Evolutionary conservation across 2,329 filamentous ascomycete species (phyloP).

Genomic region (Fusarium sulawesiense): DNA sequence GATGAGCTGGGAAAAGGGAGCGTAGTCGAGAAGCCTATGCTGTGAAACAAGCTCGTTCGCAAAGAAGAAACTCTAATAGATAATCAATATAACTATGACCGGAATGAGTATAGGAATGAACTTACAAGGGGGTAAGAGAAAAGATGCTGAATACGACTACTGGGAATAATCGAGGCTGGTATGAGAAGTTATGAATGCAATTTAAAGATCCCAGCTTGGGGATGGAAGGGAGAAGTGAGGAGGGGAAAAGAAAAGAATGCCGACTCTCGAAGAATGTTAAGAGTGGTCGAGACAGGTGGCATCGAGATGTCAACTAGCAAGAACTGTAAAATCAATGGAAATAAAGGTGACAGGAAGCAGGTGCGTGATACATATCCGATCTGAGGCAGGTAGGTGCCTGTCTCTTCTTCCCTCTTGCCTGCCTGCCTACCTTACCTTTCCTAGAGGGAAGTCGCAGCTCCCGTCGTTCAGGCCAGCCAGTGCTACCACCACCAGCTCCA

Average conservation of each 20-base stretch:
- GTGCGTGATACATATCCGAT: constrained; percentile 7
- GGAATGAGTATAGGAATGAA: constrained; percentile 27
- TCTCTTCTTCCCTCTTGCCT: neutral
- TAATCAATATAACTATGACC: constrained; percentile 9
- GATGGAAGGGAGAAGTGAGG: constrained; percentile 6
- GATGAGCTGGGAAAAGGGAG: constrained; percentile 25
- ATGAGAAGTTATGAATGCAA: constrained; percentile 24
- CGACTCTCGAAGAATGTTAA: constrained; percentile 3
- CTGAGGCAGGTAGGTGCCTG: constrained; percentile 5
- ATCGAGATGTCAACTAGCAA: constrained; percentile 10
- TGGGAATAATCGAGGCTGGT: neutral
- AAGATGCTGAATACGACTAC: neutral
- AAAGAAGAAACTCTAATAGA: constrained; percentile 12
- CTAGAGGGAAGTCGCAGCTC: constrained; percentile 14
- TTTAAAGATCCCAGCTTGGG: constrained; percentile 26
- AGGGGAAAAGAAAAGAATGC: constrained; percentile 3
- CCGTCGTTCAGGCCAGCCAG: constrained; percentile 1
- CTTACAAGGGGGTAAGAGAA: constrained; percentile 20
- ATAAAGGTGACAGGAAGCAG: neutral
- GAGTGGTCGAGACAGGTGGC: constrained; percentile 17
- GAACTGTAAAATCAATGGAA: neutral
- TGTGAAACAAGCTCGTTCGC: constrained; percentile 23
- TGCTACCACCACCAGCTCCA: constrained; percentile 31
- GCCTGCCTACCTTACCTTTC: neutral
- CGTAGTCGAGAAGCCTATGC: constrained; percentile 22